These are phyloP conservation scores for Cymbopogon citratus DNA, from an alignment of 176 grass and related monocot species.

Conservation along the genomic window DNA sequence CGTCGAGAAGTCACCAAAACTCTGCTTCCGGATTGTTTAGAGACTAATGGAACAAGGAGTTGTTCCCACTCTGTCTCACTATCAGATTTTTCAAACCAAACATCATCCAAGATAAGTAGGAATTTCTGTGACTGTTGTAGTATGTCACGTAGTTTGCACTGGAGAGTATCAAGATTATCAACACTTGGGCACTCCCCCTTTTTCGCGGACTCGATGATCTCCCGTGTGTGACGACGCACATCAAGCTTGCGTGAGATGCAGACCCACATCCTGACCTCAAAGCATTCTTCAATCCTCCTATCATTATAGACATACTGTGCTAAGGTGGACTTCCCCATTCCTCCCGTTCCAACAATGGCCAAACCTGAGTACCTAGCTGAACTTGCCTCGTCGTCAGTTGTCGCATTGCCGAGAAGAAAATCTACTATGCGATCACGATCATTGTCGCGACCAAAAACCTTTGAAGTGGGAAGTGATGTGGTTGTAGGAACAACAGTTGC, in stretches of 20 bases:
- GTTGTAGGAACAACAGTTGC: not conserved
- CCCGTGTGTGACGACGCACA: not conserved
- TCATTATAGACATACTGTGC: not conserved
- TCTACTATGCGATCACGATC: not conserved
- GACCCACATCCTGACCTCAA: slow-evolving; percentile 29
- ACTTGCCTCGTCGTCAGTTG: not conserved
- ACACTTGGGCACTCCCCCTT: not conserved
- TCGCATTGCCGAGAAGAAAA: not conserved
- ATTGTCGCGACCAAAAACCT: not conserved
- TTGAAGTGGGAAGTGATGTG: not conserved
- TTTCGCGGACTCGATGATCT: slow-evolving; percentile 15
- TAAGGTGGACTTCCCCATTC: slow-evolving; percentile 1
- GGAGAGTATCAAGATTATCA: not conserved
- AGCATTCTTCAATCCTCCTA: not conserved
- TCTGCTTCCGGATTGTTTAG: not conserved
- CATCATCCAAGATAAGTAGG: not conserved
- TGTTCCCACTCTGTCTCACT: not conserved
- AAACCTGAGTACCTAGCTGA: not conserved
- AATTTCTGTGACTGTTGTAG: not conserved
- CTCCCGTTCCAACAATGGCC: not conserved
- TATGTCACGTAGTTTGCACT: not conserved
- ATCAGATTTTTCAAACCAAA: not conserved
- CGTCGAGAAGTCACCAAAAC: not conserved
- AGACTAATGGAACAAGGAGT: not conserved
- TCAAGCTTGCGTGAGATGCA: slow-evolving; percentile 17